A percentile compares a stretch with the other conserved stretches of the same genome.
Evolutionary conservation across 2,329 filamentous ascomycete genomes (phyloP).

Genomic region (Neonectria hederae): DNA sequence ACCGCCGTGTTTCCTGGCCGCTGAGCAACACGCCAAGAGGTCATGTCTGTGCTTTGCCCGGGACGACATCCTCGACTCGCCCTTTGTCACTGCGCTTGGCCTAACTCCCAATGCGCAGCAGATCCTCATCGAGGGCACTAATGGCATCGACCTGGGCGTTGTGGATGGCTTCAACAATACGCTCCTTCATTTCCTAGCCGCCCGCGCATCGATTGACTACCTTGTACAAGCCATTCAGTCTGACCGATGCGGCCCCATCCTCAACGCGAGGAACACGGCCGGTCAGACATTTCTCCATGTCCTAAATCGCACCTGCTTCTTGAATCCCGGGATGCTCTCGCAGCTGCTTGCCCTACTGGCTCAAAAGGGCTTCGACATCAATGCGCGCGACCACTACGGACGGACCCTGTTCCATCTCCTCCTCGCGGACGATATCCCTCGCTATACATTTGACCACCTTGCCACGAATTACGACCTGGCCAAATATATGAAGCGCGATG

Average conservation of each 20-base stretch:
- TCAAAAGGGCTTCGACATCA: conserved; percentile 44
- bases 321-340: conserved; percentile 38
- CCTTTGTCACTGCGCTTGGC: conserved; percentile 46
- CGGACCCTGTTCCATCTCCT: conserved; percentile 63
- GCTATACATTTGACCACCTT: conserved; percentile 43
- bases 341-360: conserved; percentile 40
- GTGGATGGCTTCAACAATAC: conserved; percentile 60
- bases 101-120: conserved; percentile 29
- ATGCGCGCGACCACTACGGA: conserved; percentile 58
- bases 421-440: conserved; percentile 41
- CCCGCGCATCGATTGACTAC: conserved; percentile 41
- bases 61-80: conserved; percentile 35
- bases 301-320: conserved; percentile 49
- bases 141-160: conserved; percentile 22
- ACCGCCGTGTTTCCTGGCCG: conserved; percentile 32
- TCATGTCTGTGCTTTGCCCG: conserved; percentile 45
- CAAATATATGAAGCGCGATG: conserved; percentile 56
- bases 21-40: conserved; percentile 36
- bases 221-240: conserved; percentile 43
- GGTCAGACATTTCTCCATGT: conserved; percentile 62
- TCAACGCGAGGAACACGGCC: conserved; percentile 51
- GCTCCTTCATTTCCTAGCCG: conserved; percentile 57
- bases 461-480: conserved; percentile 44
- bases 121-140: conserved; percentile 23
- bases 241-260: conserved; percentile 28